phyloP scores from a whole-genome alignment of 2,329 filamentous ascomycete species.

The Phymatotrichopsis omnivora region DNA sequence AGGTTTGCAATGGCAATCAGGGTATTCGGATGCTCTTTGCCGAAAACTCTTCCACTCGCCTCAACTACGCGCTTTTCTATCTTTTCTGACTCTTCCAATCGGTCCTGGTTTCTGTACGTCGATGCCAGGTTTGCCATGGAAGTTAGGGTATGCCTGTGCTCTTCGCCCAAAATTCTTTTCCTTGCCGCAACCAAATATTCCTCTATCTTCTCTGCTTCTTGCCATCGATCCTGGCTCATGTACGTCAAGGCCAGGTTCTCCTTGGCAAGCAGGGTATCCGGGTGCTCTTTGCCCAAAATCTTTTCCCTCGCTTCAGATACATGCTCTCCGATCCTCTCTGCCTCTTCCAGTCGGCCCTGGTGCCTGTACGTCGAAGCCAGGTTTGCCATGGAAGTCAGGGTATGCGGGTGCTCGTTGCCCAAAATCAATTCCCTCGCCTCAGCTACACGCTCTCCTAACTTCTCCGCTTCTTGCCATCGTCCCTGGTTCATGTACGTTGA shows the following conservation, averaged over 20 bases:
- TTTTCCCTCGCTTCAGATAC: not conserved
- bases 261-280: conserved; percentile 17
- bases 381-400: not conserved
- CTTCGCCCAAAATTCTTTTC: conserved; percentile 1
- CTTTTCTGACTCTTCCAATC: conserved; percentile 3
- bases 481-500: not conserved
- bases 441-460: conserved; percentile 9
- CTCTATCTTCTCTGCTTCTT: conserved; percentile 2
- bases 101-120: not conserved
- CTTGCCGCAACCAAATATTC: not conserved
- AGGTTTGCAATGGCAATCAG: conserved; percentile 7
- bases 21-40: conserved; percentile 11
- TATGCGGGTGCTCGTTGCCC: not conserved
- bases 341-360: not conserved
- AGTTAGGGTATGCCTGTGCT: conserved; percentile 6
- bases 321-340: not conserved
- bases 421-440: not conserved
- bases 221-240: not conserved
- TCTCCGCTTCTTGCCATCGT: conserved; percentile 24
- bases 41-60: not conserved
- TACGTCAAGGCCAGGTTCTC: conserved; percentile 11
- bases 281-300: conserved; percentile 21
- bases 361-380: not conserved
- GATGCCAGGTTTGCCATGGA: conserved; percentile 4
- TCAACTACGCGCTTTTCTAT: conserved; percentile 1